These are phyloP conservation scores for Ammopiptanthus mongolicus DNA, from an alignment of 306 rosid genomes.

Conservation along the genomic window DNA sequence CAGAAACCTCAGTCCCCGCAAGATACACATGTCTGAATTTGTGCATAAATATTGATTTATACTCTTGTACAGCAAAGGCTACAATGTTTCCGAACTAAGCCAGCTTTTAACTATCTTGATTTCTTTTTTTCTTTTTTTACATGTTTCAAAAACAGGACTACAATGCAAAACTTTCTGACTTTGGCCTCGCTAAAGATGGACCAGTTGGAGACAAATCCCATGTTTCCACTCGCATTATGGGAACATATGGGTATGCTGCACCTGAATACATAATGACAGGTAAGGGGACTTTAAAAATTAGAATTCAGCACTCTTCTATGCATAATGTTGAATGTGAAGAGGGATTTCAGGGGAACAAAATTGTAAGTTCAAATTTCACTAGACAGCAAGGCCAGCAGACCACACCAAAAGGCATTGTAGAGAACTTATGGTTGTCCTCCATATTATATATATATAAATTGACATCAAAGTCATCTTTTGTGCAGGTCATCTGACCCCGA, in stretches of 20 bases:
- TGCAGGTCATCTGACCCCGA: constrained; percentile 87
- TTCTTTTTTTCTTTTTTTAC: neutral
- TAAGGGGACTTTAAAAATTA: constrained; percentile 2
- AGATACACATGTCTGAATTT: neutral
- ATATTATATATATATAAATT: neutral
- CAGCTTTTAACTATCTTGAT: neutral
- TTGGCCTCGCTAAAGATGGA: constrained; percentile 96
- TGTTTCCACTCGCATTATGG: constrained; percentile 95
- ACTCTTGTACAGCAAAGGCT: neutral
- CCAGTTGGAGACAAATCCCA: constrained; percentile 96
- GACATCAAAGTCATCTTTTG: constrained; percentile 1
- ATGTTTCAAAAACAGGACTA: constrained; percentile 60
- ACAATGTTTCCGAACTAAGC: neutral
- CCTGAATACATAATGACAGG: constrained; percentile 98
- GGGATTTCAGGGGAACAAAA: neutral
- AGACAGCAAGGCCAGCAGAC: neutral
- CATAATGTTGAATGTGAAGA: neutral
- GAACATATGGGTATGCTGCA: constrained; percentile 98
- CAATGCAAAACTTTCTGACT: constrained; percentile 93
- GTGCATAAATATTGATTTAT: neutral
- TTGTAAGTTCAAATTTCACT: neutral
- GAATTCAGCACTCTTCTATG: neutral
- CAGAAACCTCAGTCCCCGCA: neutral
- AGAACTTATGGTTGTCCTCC: neutral
- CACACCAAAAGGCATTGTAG: neutral